These are phyloP conservation scores for Brassica juncea DNA, from an alignment of 345 rosid species.

Conservation along the genomic window DNA sequence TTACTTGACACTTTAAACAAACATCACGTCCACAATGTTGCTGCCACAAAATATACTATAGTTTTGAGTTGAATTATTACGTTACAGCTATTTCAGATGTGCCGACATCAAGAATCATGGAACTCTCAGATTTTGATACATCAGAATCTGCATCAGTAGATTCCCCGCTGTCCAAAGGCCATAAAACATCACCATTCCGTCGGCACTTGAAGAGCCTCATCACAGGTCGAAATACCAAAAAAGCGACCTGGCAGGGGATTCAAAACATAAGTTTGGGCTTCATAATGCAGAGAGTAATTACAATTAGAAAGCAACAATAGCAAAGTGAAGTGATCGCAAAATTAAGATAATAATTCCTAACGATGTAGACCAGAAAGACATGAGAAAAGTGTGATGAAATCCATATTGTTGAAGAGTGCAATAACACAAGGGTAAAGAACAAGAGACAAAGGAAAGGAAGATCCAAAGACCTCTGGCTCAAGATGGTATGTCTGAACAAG, in stretches of 20 bases:
- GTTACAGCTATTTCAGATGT: slow-evolving; percentile 53
- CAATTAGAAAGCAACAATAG: neutral
- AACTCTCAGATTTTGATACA: slow-evolving; percentile 47
- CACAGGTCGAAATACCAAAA: slow-evolving; percentile 92
- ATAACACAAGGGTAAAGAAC: slow-evolving; percentile 18
- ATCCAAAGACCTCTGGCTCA: slow-evolving; percentile 80
- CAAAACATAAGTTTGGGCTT: slow-evolving; percentile 18
- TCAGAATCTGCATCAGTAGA: slow-evolving; percentile 39
- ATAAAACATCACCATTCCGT: slow-evolving; percentile 63
- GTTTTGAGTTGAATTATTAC: slow-evolving; percentile 45
- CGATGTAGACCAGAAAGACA: slow-evolving; percentile 18
- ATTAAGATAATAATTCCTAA: neutral
- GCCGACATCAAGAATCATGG: slow-evolving; percentile 69
- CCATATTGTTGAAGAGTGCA: slow-evolving; percentile 13
- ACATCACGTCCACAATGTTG: slow-evolving; percentile 14
- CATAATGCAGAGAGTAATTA: slow-evolving; percentile 13
- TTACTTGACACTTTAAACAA: slow-evolving; percentile 13
- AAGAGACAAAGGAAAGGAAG: slow-evolving; percentile 25
- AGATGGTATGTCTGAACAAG: slow-evolving; percentile 90
- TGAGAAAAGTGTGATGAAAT: slow-evolving; percentile 8
- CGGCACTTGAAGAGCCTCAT: slow-evolving; percentile 93
- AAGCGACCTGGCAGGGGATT: slow-evolving; percentile 70
- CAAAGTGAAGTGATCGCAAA: neutral
- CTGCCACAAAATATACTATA: slow-evolving; percentile 23
- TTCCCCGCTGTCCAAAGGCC: slow-evolving; percentile 81